A percentile compares a stretch with the other conserved stretches of the same genome.
Evolutionary conservation across 495 filamentous ascomycete genomes (phyloP).

Genomic region (Podospora pseudoanserina): DNA sequence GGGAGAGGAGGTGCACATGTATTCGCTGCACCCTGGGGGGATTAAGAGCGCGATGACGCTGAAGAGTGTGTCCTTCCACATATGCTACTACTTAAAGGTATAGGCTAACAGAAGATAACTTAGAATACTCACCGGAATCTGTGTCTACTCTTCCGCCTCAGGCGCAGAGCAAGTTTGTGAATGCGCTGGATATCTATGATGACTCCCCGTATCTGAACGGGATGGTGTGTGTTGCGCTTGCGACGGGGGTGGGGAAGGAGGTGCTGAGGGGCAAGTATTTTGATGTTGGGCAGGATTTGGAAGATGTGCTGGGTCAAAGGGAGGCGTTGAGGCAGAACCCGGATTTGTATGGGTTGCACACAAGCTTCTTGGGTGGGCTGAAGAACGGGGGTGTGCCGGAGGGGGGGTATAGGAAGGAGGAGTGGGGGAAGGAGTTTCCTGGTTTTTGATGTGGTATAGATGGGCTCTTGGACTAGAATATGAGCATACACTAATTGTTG

Average conservation of each 20-base stretch:
- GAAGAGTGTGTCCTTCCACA: slow-evolving; percentile 20
- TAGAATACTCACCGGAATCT: slow-evolving; percentile 22
- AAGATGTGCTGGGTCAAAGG: slow-evolving; percentile 31
- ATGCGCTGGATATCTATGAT: slow-evolving; percentile 29
- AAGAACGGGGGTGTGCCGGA: slow-evolving; percentile 20
- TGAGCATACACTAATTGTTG: no score
- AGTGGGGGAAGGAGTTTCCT: slow-evolving; percentile 31
- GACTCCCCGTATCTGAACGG: slow-evolving; percentile 38
- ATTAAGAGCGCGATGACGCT: slow-evolving; percentile 34
- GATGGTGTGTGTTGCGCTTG: slow-evolving; percentile 35
- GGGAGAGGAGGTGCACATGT: slow-evolving; percentile 28
- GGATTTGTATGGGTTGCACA: slow-evolving; percentile 28
- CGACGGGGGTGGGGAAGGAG: slow-evolving; percentile 28
- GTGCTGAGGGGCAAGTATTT: slow-evolving; percentile 30
- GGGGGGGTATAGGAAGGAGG: slow-evolving; percentile 16
- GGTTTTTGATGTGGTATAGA: slow-evolving; percentile 17
- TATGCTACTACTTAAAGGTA: neutral
- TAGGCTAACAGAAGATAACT: neutral
- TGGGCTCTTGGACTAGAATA: neutral
- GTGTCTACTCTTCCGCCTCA: slow-evolving; percentile 23
- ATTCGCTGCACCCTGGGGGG: slow-evolving; percentile 34
- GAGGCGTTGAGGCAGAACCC: slow-evolving; percentile 22
- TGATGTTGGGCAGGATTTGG: slow-evolving; percentile 35
- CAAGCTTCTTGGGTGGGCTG: slow-evolving; percentile 30
- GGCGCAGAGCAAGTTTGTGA: slow-evolving; percentile 19